Conservation (phyloP, 225 moss, liverwort and hornwort genomes). For the Marchantia polymorpha region DNA sequence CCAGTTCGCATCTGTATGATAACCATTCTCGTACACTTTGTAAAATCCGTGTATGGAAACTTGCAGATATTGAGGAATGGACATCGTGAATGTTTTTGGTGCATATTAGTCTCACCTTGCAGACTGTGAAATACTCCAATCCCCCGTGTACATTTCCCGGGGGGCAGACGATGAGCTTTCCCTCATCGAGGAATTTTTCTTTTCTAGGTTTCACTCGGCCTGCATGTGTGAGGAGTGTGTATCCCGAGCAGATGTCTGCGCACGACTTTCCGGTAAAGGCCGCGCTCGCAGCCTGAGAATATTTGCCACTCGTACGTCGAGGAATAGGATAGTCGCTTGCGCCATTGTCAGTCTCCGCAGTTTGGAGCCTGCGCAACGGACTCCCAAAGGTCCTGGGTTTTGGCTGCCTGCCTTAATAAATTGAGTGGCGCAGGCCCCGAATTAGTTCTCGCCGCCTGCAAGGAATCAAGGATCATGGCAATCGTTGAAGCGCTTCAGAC, state of each 20-base stretch:
- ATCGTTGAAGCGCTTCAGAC: not conserved
- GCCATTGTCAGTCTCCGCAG: not conserved
- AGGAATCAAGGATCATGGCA: constrained; percentile 7
- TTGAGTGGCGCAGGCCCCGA: not conserved
- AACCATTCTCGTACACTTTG: too few species aligned
- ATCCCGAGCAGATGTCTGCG: not conserved
- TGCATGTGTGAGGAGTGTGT: not conserved
- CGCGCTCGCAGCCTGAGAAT: not conserved
- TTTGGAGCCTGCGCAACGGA: not conserved
- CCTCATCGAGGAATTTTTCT: too few species aligned
- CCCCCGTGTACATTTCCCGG: too few species aligned
- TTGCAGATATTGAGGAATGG: too few species aligned
- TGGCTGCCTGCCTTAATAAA: constrained; percentile 3
- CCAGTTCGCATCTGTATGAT: too few species aligned
- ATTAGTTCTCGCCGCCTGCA: not conserved
- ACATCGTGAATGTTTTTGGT: too few species aligned
- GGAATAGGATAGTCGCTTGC: not conserved
- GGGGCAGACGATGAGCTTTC: too few species aligned
- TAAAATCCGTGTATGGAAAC: too few species aligned
- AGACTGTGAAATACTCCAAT: too few species aligned
- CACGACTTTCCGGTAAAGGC: not conserved
- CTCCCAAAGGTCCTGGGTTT: not conserved
- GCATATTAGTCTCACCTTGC: too few species aligned
- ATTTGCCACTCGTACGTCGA: not conserved
- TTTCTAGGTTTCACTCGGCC: too few species aligned